Base-by-base conservation (phyloP, 2,329 filamentous ascomycete species). In the Xylaria hypoxylon region DNA sequence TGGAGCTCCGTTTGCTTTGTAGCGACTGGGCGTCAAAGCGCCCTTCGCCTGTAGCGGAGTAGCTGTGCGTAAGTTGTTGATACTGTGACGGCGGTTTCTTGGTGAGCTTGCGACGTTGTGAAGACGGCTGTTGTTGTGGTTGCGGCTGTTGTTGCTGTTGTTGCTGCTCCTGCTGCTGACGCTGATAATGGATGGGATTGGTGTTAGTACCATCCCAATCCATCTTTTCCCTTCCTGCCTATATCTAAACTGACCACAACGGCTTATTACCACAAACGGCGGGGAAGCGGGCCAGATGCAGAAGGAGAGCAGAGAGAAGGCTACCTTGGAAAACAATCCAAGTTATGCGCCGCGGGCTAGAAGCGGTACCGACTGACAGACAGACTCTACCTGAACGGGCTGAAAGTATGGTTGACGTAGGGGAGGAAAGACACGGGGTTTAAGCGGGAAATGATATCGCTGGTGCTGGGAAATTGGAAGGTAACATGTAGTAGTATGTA, bases 1-100 rank as follows among this genome's bases (percentile, higher is more conserved):
- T 84, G 72, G 87, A 88, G 84, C 87, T 90, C 79, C 85, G 84
- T 83, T 88, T 85, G 82, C 85, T 89, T 79, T 84, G 82, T 73
- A 89, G 79, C 72, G 85, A 88, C 74, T 81, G 81, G 79, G 83
- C 80, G 81, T 88, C 86, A 80, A 83, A 81, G 73, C 80, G 79
- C 80, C 81, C 80, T 81, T 87, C 85, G 80, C 84, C 79, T 82
- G 75, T 81, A 66, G 71, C 65, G 19, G 75, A 82, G 56, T 80
- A 84, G 69, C 83, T 81, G 75, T 85, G 55, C 35, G 60, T 51
- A 48, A 61, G 53, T 13, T 64, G 57, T 28, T 67, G 60, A 19
- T 64, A 53, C 33, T 70, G 68, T 22, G 65, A 59, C 17, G 82
- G 86, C 64, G 86, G 86, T 77, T 87, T 88, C 82, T 90, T 90